These are phyloP conservation scores for Peniophora sp. DNA, from an alignment of 1,284 basidiomycete species.

Conservation along the genomic window DNA sequence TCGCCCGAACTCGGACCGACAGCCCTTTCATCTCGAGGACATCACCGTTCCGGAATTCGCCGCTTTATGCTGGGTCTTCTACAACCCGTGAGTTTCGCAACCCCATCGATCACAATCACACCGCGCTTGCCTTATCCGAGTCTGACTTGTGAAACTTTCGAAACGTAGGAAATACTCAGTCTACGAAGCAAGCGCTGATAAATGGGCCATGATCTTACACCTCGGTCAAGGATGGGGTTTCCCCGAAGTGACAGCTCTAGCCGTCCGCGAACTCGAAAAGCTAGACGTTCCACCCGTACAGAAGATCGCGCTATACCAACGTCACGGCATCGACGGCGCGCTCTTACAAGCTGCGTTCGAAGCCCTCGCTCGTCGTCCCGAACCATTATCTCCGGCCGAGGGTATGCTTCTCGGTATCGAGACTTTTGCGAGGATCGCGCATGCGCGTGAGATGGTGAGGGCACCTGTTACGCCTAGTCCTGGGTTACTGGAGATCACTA, in stretches of 20 bases:
- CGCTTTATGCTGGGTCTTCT: conserved; percentile 62
- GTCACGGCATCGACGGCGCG: conserved; percentile 41
- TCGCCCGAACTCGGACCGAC: conserved; percentile 33
- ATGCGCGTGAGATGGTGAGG: conserved; percentile 48
- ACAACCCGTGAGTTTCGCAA: conserved; percentile 45
- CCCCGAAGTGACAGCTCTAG: conserved; percentile 47
- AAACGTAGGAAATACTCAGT: conserved; percentile 43
- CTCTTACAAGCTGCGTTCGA: conserved; percentile 51
- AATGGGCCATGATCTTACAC: conserved; percentile 52
- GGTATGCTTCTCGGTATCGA: conserved; percentile 51
- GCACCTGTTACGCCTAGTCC: conserved; percentile 24
- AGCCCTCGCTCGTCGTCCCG: conserved; percentile 44
- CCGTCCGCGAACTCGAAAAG: conserved; percentile 54
- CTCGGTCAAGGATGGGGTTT: conserved; percentile 58
- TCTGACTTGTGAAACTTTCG: too few species aligned
- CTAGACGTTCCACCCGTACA: conserved; percentile 50
- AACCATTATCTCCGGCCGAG: conserved; percentile 49
- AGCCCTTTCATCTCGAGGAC: conserved; percentile 44
- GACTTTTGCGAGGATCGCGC: conserved; percentile 47
- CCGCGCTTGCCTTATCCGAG: not conserved
- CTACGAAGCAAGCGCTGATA: conserved; percentile 41
- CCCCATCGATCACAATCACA: not conserved
- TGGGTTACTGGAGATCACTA: conserved; percentile 13
- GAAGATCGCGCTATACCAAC: conserved; percentile 49
- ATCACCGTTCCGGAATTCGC: conserved; percentile 43